These are phyloP conservation scores for Oryza coarctata DNA, from an alignment of 176 grass and related monocot genomes.

Conservation along the genomic window DNA sequence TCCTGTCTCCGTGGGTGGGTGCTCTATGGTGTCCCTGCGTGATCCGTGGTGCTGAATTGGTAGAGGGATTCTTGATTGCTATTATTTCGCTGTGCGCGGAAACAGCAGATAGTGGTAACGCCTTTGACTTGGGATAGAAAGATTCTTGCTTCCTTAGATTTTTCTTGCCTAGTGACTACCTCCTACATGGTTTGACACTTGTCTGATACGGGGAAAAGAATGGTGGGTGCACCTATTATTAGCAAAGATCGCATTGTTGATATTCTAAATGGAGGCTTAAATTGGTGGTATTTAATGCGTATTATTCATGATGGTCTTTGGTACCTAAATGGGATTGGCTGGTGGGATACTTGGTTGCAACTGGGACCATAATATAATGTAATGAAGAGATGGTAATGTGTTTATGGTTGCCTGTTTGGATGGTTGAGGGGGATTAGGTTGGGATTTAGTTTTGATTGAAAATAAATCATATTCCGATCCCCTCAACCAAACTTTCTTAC, in stretches of 20 bases:
- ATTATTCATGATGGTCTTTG: conserved; percentile 26
- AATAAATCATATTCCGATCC: not conserved
- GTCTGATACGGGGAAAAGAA: conserved; percentile 11
- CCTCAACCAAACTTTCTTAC: not conserved
- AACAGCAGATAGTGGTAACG: not conserved
- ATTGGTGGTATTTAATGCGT: not conserved
- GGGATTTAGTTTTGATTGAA: not conserved
- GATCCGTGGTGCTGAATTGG: conserved; percentile 34
- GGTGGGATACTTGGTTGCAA: not conserved
- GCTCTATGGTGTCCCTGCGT: not conserved
- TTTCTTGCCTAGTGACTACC: conserved; percentile 5
- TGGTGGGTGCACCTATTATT: conserved; percentile 9
- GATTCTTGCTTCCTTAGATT: conserved; percentile 31
- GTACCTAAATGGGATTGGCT: not conserved
- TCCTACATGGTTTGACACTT: not conserved
- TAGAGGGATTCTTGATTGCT: conserved; percentile 12
- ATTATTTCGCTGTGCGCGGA: not conserved
- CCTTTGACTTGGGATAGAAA: not conserved
- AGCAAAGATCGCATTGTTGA: not conserved
- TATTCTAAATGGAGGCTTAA: conserved; percentile 1
- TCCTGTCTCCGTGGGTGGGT: no score
- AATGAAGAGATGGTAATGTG: conserved; percentile 2
- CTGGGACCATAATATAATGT: not conserved
- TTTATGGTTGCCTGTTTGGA: not conserved
- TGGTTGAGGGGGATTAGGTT: not conserved